These are phyloP conservation scores for Nannizziopsis barbatae DNA, from an alignment of 2,329 filamentous ascomycete species.

Conservation along the genomic window DNA sequence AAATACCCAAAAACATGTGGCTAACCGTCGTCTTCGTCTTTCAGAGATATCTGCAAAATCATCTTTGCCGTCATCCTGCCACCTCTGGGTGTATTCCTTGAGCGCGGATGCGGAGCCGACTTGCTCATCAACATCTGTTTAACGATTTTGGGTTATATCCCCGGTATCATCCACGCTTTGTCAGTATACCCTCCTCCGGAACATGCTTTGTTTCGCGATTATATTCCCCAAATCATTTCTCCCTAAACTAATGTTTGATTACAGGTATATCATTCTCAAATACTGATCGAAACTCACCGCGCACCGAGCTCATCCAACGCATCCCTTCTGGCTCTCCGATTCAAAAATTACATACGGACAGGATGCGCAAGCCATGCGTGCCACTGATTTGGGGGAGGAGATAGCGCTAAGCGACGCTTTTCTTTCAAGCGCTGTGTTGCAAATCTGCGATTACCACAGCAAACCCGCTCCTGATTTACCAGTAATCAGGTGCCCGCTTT, in stretches of 20 bases:
- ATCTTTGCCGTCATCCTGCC: conserved; percentile 83
- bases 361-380: not conserved
- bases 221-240: not conserved
- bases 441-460: too few species aligned
- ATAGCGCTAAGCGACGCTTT: not conserved
- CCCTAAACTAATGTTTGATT: not conserved
- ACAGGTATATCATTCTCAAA: conserved; percentile 17
- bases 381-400: not conserved
- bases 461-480: too few species aligned
- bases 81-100: conserved; percentile 85
- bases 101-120: conserved; percentile 78
- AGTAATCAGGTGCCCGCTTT: not conserved
- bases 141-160: conserved; percentile 65
- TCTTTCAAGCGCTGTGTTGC: not conserved
- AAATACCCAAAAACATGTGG: not conserved
- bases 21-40: not conserved
- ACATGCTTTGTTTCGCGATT: conserved; percentile 1
- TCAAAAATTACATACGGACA: too few species aligned
- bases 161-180: conserved; percentile 83
- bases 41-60: conserved; percentile 66
- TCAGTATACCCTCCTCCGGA: conserved; percentile 39
- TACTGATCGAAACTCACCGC: conserved; percentile 13
- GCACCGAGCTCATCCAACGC: not conserved
- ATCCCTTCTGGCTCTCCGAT: not conserved
- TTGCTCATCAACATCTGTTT: conserved; percentile 86